Evolutionary conservation across 768 basidiomycete genomes (phyloP).

Genomic region (Suillus bovinus): DNA sequence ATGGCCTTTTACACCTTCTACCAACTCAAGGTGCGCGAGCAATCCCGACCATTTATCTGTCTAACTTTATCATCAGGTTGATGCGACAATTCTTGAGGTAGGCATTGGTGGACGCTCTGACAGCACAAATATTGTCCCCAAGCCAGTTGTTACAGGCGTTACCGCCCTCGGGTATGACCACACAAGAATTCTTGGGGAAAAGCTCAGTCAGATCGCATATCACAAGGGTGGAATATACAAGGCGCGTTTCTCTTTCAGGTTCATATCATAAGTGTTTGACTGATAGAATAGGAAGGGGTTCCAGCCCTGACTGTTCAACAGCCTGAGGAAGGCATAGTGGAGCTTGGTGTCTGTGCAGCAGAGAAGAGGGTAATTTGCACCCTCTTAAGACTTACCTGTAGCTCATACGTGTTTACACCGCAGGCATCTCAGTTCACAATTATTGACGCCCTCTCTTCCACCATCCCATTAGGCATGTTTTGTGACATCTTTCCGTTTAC

Average conservation of each 20-base stretch:
- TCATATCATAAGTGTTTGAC: background rate
- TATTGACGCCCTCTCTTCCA: conserved; percentile 49
- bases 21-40: conserved; percentile 51
- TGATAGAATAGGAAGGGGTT: conserved; percentile 57
- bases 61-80: conserved; percentile 43
- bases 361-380: conserved; percentile 56
- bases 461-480: conserved; percentile 60
- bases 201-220: conserved; percentile 85
- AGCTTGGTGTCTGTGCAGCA: conserved; percentile 65
- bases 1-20: conserved; percentile 91
- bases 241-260: conserved; percentile 37
- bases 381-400: background rate
- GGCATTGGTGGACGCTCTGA: conserved; percentile 94
- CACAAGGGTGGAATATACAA: conserved; percentile 99
- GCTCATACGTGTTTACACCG: background rate
- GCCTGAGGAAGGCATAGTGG: conserved; percentile 62
- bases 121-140: conserved; percentile 93
- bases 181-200: conserved; percentile 82
- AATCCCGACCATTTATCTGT: background rate
- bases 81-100: conserved; percentile 93
- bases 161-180: conserved; percentile 94
- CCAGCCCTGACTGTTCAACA: conserved; percentile 87
- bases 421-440: conserved; percentile 73
- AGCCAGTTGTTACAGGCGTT: conserved; percentile 87
- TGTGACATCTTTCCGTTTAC: background rate